Evolutionary conservation across 2,329 filamentous ascomycete genomes (phyloP).

Genomic region (Xylariaceae sp.): DNA sequence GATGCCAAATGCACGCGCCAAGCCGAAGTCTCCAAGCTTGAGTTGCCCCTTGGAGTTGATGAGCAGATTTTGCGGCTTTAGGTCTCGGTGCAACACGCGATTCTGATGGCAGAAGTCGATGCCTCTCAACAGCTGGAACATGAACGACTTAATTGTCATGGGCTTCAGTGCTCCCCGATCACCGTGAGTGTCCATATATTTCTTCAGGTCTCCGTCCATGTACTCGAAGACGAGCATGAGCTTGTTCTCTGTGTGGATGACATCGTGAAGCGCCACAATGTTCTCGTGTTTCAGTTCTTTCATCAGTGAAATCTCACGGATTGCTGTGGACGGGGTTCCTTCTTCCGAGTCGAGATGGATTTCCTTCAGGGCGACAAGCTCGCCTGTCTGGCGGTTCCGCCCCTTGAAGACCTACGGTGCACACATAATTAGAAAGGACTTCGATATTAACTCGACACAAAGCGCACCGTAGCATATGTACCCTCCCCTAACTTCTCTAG

Average conservation of each 20-base stretch:
- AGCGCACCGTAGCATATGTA: constrained; percentile 90
- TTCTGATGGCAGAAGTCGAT: constrained; percentile 99
- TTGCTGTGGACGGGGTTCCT: constrained; percentile 94
- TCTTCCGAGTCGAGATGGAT: constrained; percentile 99
- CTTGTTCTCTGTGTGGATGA: constrained; percentile 99
- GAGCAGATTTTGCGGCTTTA: constrained; percentile 95
- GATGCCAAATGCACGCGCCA: constrained; percentile 93
- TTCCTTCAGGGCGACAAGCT: constrained; percentile 95
- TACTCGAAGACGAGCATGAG: constrained; percentile 99
- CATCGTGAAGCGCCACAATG: constrained; percentile 95
- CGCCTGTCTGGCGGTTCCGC: constrained; percentile 93
- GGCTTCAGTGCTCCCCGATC: constrained; percentile 89
- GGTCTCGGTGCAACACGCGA: constrained; percentile 88
- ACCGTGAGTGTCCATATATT: constrained; percentile 95
- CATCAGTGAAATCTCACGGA: constrained; percentile 98
- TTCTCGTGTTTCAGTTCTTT: constrained; percentile 99
- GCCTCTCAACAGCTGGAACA: constrained; percentile 94
- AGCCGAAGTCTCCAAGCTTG: constrained; percentile 92
- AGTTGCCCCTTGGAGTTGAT: constrained; percentile 90
- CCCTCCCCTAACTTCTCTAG: constrained; percentile 98
- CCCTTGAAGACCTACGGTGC: constrained; percentile 87
- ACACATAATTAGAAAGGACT: constrained; percentile 12
- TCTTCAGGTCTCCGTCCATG: constrained; percentile 98
- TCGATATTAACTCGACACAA: constrained; percentile 23
- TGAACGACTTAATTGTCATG: constrained; percentile 95